Percentiles rank a stretch among this genome's conserved stretches.
phyloP scores from a whole-genome alignment of 2,329 filamentous ascomycete species.

The Fusarium pseudonygamai region DNA sequence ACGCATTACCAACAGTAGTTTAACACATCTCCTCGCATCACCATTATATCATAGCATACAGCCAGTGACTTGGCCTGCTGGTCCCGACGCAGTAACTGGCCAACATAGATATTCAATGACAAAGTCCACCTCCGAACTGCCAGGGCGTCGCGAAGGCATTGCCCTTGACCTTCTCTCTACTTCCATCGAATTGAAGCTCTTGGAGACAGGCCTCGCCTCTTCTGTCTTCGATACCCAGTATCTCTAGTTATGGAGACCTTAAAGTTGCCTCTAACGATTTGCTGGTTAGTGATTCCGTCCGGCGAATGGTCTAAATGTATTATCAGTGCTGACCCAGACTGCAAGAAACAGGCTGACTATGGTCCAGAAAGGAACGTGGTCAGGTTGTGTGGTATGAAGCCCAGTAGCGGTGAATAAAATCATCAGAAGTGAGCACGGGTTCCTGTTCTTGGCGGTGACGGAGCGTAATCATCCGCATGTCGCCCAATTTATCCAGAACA shows the following conservation, averaged over 20 bases:
- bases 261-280: rapidly evolving
- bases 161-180: too few relatives aligned
- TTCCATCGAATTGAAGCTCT: too few relatives aligned
- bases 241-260: rapidly evolving
- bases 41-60: not conserved
- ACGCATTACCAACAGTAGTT: not conserved
- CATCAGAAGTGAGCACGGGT: rapidly evolving
- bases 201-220: not conserved
- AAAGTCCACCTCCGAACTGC: not conserved
- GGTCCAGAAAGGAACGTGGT: not conserved
- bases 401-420: rapidly evolving
- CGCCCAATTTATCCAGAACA: not conserved
- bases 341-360: not conserved
- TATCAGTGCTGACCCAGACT: too few relatives aligned
- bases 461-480: not conserved
- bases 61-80: rapidly evolving
- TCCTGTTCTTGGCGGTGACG: not conserved
- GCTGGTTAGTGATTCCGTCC: not conserved
- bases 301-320: too few relatives aligned
- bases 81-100: not conserved
- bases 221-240: not conserved
- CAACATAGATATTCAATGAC: not conserved
- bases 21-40: not conserved
- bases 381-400: not conserved
- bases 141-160: too few relatives aligned